Base-by-base conservation (phyloP, 2,329 filamentous ascomycete genomes). In the Monosporascus sp. region DNA sequence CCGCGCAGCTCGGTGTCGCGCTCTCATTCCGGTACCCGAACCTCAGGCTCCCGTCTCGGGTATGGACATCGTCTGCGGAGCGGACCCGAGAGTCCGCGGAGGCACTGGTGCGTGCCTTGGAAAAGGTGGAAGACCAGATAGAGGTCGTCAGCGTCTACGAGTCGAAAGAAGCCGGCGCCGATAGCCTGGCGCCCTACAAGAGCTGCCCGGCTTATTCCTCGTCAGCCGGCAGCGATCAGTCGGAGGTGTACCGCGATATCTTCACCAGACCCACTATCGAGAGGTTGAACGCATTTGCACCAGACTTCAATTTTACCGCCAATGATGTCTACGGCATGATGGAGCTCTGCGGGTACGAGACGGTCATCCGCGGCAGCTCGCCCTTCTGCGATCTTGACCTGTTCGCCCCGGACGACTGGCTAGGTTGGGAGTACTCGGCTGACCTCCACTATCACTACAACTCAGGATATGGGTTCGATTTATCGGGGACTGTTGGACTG, bases 361-460 rank as follows among this genome's bases (percentile, higher is more conserved):
- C 79, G 0, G 83, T 86, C 18, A 85, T 86, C 55, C 77, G 77
- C 1, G 84, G 84, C 2, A 78, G 74, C 46, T 86, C 82, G 0
- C 77, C 78, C 0, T 86, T 86, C 65, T 87, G 84, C 68, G 75
- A 80, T 51, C 72, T 82, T 0, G 73, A 78, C 17, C 72, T 85
- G 14, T 86, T 87, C 63, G 72, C 75, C 1, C 75, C 81, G 0
- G 77, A 83, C 58, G 83, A 86, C 56, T 86, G 83, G 84, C 78
- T 87, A n/a, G 73, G 73, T 2, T 87, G 84, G 70, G 84, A 87
- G 66, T 87, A 87, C 63, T 75, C 79, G 14, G 82, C 83, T 57
- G 84, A 87, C 57, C 70, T 87, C 57, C 77, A 78, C 61, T 87
- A 86, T 64, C 80, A 82, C 63, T 82, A 85, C 68, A 88, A 87